Percentiles rank a stretch among this genome's conserved stretches.
These are phyloP conservation scores for Trichophyton schoenleinii DNA, from an alignment of 2,329 filamentous ascomycete species.

Conservation along the genomic window DNA sequence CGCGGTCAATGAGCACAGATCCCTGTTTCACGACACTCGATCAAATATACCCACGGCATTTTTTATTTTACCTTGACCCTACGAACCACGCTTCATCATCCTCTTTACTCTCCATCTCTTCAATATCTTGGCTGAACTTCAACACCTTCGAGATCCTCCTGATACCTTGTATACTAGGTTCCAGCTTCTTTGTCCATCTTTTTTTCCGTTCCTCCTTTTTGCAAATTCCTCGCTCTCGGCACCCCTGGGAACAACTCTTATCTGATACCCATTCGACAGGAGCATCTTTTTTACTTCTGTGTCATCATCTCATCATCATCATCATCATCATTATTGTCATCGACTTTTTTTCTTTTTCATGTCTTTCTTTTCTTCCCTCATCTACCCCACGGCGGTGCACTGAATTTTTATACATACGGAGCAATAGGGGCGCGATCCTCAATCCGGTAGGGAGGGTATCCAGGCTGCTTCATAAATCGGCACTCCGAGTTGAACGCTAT, in stretches of 20 bases:
- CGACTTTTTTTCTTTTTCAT: background rate
- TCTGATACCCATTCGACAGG: slow-evolving; percentile 8
- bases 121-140: background rate
- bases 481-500: background rate
- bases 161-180: slow-evolving; percentile 9
- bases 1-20: background rate
- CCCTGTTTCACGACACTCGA: slow-evolving; percentile 8
- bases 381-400: background rate
- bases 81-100: background rate
- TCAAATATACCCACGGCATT: slow-evolving; percentile 2
- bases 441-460: background rate
- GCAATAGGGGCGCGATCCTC: slow-evolving; percentile 3
- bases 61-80: background rate
- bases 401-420: slow-evolving; percentile 1
- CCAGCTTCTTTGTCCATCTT: slow-evolving; percentile 4
- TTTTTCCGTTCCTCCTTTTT: background rate
- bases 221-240: background rate
- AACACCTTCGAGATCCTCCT: background rate
- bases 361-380: slow-evolving; percentile 1
- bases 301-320: no score
- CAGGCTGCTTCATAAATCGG: background rate
- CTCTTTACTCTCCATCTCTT: background rate
- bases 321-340: no score
- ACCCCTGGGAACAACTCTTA: background rate
- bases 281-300: slow-evolving; percentile 4